Percentiles rank a stretch among this genome's conserved stretches.
Evolutionary conservation across 495 filamentous ascomycete species (phyloP).

Genomic region (Xylaria intraflava): DNA sequence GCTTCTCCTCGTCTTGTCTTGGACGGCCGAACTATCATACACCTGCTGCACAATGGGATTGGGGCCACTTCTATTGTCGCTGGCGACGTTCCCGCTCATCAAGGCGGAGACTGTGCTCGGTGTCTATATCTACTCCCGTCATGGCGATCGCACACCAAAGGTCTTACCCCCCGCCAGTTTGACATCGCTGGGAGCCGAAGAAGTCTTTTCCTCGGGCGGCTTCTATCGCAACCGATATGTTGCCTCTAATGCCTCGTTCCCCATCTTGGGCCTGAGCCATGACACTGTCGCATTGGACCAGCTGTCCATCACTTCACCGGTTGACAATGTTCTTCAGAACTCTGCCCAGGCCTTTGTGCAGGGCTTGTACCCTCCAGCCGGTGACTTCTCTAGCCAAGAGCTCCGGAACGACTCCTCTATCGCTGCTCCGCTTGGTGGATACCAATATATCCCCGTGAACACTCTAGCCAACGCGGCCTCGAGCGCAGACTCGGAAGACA

Average conservation of each 20-base stretch:
- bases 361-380: slow-evolving; percentile 71
- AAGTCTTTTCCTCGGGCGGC: slow-evolving; percentile 55
- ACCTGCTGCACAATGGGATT: slow-evolving; percentile 12
- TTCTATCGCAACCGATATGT: slow-evolving; percentile 58
- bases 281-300: slow-evolving; percentile 54
- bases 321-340: slow-evolving; percentile 57
- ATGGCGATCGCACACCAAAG: slow-evolving; percentile 69
- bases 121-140: slow-evolving; percentile 62
- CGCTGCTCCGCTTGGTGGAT: slow-evolving; percentile 58
- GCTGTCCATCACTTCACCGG: slow-evolving; percentile 52
- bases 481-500: slow-evolving; percentile 50
- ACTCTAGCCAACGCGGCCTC: slow-evolving; percentile 45
- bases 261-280: slow-evolving; percentile 42
- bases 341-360: slow-evolving; percentile 74
- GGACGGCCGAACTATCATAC: not conserved
- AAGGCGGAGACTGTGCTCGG: slow-evolving; percentile 57
- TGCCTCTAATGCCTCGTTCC: slow-evolving; percentile 29
- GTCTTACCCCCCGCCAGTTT: slow-evolving; percentile 45
- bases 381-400: slow-evolving; percentile 37
- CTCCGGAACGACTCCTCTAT: slow-evolving; percentile 57
- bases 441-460: slow-evolving; percentile 64
- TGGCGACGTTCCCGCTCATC: slow-evolving; percentile 31
- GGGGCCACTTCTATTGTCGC: slow-evolving; percentile 22
- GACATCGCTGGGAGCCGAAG: slow-evolving; percentile 62
- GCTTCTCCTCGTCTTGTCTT: not conserved